Evolutionary conservation across 768 basidiomycete genomes (phyloP).

Genomic region (Tulasnella sp.): DNA sequence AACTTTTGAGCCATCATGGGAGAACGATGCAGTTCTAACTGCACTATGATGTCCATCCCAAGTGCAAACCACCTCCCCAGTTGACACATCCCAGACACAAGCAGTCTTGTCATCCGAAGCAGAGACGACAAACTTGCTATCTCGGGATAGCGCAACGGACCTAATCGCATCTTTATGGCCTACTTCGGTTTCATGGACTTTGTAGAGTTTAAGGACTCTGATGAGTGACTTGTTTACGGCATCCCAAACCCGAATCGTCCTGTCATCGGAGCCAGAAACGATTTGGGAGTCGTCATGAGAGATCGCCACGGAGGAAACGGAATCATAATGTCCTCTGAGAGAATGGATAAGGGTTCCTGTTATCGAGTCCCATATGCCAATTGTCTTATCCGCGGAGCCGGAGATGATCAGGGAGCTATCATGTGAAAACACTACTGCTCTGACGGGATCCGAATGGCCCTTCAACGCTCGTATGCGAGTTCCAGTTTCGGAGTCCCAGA

Average conservation of each 20-base stretch:
- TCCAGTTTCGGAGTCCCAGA: not conserved
- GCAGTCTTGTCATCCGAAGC: too few species aligned
- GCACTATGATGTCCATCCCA: too few species aligned
- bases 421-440: not conserved
- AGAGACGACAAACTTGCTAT: too few species aligned
- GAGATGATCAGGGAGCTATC: not conserved
- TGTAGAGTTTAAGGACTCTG: too few species aligned
- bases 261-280: not conserved
- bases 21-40: too few species aligned
- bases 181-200: too few species aligned
- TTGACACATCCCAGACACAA: too few species aligned
- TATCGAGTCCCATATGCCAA: not conserved
- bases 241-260: slow-evolving; percentile 2
- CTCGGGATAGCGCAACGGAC: too few species aligned
- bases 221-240: not conserved
- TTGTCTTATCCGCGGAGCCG: not conserved
- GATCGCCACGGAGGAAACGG: not conserved
- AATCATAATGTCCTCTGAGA: not conserved
- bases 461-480: not conserved
- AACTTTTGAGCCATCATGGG: too few species aligned
- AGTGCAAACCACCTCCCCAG: too few species aligned
- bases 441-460: not conserved
- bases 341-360: not conserved
- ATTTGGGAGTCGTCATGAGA: not conserved
- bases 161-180: too few species aligned